phyloP scores from a whole-genome alignment of 768 basidiomycete species.

The Royoungia palumana region DNA sequence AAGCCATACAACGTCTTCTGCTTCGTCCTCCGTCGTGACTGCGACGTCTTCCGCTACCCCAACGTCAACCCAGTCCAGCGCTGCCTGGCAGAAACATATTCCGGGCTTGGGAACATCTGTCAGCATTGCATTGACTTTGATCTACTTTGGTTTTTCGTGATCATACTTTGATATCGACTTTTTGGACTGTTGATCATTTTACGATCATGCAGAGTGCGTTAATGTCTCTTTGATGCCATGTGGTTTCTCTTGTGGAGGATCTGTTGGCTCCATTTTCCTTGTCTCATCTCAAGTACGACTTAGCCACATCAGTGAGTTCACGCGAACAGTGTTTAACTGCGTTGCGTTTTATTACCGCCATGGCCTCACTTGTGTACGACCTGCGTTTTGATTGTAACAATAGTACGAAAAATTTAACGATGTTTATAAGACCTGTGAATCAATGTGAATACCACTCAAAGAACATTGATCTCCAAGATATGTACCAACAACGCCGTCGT shows the following conservation, averaged over 20 bases:
- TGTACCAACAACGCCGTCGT: no score
- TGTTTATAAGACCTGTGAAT: background rate
- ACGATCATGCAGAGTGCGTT: constrained; percentile 9
- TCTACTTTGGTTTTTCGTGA: constrained; percentile 22
- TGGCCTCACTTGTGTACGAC: constrained; percentile 24
- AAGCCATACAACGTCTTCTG: background rate
- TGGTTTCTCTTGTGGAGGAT: constrained; percentile 20
- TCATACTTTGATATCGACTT: constrained; percentile 2
- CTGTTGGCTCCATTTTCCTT: background rate
- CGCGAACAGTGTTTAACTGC: constrained; percentile 10
- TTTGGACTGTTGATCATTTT: constrained; percentile 11
- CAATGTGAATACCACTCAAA: constrained; percentile 10
- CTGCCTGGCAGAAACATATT: constrained; percentile 25
- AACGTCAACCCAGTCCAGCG: constrained; percentile 16
- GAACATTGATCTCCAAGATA: background rate
- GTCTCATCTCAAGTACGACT: constrained; percentile 11
- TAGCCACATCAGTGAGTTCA: constrained; percentile 15
- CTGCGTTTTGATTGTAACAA: constrained; percentile 23
- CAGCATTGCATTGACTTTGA: constrained; percentile 12
- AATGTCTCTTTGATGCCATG: constrained; percentile 5
- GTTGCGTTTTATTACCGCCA: constrained; percentile 4
- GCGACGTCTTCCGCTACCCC: constrained; percentile 1
- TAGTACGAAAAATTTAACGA: background rate
- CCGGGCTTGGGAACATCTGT: constrained; percentile 16
- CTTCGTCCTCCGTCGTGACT: constrained; percentile 6